Evolutionary conservation across 1,139 yeast species (phyloP).

Genomic region (Scheffersomyces titani): DNA sequence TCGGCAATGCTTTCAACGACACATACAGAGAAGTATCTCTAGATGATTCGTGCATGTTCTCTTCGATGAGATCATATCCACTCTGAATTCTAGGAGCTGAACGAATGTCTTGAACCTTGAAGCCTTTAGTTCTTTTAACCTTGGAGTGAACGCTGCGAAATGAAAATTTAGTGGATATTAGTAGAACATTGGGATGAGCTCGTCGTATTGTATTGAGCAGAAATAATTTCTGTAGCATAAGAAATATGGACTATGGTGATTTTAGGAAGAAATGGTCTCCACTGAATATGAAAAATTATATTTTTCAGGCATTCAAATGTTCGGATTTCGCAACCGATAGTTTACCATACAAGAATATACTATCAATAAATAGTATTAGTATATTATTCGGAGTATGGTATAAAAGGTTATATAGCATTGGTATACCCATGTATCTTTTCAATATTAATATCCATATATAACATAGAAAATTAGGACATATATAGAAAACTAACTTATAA

Average conservation of each 20-base stretch:
- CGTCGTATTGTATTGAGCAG: neutral
- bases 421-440: no score
- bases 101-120: neutral
- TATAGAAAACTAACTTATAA: no score
- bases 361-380: no score
- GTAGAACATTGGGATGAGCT: neutral
- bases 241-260: neutral
- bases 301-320: no score
- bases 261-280: slow-evolving; percentile 1
- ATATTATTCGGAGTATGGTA: no score
- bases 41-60: neutral
- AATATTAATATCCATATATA: no score
- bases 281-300: neutral
- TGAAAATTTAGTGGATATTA: neutral
- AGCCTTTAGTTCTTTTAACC: neutral
- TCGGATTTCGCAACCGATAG: neutral
- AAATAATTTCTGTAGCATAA: neutral
- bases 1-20: neutral
- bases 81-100: neutral
- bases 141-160: neutral
- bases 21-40: neutral
- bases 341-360: no score
- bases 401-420: no score
- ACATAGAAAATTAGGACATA: no score
- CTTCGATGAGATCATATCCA: neutral